These are phyloP conservation scores for Globisporangium apiculatum DNA, from an alignment of 352 stramenopile species.

Conservation along the genomic window DNA sequence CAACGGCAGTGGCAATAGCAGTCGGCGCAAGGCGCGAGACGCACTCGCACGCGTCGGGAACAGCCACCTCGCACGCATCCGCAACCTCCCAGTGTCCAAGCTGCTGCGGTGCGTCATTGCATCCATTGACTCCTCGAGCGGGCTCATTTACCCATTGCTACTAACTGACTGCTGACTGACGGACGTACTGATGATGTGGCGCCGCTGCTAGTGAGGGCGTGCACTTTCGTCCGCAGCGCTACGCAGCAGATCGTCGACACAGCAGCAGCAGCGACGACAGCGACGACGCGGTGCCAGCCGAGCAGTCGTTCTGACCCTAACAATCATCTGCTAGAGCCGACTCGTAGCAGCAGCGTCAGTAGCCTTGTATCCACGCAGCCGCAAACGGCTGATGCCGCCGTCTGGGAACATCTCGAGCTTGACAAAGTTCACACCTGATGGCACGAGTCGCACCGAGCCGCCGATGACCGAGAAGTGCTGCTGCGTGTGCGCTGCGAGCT, in stretches of 20 bases:
- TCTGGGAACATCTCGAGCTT: slow-evolving; percentile 93
- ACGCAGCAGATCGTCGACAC: slow-evolving; percentile 1
- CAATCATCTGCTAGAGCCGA: slow-evolving; percentile 18
- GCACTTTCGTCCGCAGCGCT: slow-evolving; percentile 26
- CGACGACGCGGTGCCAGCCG: neutral
- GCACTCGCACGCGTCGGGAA: slow-evolving; percentile 25
- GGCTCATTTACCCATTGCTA: too few species aligned
- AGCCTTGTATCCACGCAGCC: slow-evolving; percentile 73
- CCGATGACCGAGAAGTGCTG: slow-evolving; percentile 74
- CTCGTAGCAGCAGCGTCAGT: slow-evolving; percentile 4
- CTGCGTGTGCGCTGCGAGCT: slow-evolving; percentile 81
- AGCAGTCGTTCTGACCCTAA: slow-evolving; percentile 27
- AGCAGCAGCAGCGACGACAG: slow-evolving; percentile 1
- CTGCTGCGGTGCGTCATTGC: slow-evolving; percentile 24
- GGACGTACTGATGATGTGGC: neutral
- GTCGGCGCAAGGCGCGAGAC: slow-evolving; percentile 2
- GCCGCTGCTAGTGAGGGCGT: slow-evolving; percentile 22
- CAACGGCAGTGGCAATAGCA: too few species aligned
- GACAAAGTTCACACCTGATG: slow-evolving; percentile 84
- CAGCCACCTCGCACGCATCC: slow-evolving; percentile 28
- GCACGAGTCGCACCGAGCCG: slow-evolving; percentile 47
- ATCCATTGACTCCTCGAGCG: neutral
- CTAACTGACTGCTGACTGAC: too few species aligned
- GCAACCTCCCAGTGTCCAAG: slow-evolving; percentile 32
- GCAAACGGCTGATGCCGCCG: slow-evolving; percentile 88